Base-by-base conservation (phyloP, 2,329 filamentous ascomycete genomes). In the Aspergillus novofumigatus region DNA sequence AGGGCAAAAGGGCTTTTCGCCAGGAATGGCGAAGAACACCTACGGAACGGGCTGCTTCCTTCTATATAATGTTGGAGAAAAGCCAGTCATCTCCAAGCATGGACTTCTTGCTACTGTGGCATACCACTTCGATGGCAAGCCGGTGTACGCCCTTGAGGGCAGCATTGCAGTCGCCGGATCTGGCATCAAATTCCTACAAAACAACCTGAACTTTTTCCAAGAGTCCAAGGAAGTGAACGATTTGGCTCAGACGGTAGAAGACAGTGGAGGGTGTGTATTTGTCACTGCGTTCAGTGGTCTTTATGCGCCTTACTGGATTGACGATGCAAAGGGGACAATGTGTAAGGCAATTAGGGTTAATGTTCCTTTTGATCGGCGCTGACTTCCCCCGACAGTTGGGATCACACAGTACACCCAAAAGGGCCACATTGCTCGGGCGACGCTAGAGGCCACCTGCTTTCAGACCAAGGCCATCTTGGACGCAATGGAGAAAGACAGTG, bases 301-400 rank as follows among this genome's bases (percentile, higher is more conserved):
- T 2, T 96, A 96, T 71, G 92, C 92, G 0, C 92, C 92, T 0
- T 96, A 96, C 74, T 96, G 92, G 92, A 92, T 96, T 61, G 91
- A 95, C 70, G 90, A 95, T 73, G 91, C 91, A n/a, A 88, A 92
- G 71, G 92, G 92, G 54, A 96, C 91, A 4, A 85, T 94, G 52
- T 92, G 83, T 86, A 78, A 76, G 81, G 6, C 25, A 9, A 20
- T 25, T 26, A 10, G 11, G 14, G 21, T 23, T 52, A 2, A 26
- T 7, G 49, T 28, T 38, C 35, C 14, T 14, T 11, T 8, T 11
- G n/a, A 25, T 28, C 25, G 49, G 41, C 32, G 3, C 59, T 65
- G 52, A 62, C 56, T 7, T 23, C 21, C 5, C 21, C 41, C 48
- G 25, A 25, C 61, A 85, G 86, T 93, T 67, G 91, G 91, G 42